Conservation (phyloP, 805 yeast genomes). For the Jamesozyma lodderae region DNA sequence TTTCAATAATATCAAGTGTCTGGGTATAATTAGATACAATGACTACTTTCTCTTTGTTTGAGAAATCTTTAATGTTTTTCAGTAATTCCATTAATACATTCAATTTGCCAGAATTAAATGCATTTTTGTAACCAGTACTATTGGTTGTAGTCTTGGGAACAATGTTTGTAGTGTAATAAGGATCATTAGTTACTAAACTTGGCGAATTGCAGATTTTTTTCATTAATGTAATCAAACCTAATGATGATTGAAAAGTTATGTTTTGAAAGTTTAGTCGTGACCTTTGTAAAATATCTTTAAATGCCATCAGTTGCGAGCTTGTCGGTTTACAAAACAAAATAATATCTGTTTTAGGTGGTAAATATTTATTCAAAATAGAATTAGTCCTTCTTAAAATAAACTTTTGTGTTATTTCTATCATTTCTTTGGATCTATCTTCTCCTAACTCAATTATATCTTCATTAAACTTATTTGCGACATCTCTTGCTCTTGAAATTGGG, state of each 20-base stretch:
- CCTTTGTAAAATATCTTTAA: constrained; percentile 37
- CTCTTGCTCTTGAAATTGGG: constrained; percentile 71
- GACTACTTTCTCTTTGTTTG: constrained; percentile 63
- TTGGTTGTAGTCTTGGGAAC: constrained; percentile 4
- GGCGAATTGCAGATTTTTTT: constrained; percentile 84
- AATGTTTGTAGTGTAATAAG: constrained; percentile 15
- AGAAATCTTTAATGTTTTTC: constrained; percentile 34
- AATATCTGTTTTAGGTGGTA: constrained; percentile 69
- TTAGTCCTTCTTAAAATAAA: constrained; percentile 71
- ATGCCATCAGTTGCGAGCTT: constrained; percentile 44
- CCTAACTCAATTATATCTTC: constrained; percentile 46
- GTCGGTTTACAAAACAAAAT: constrained; percentile 77
- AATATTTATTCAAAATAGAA: constrained; percentile 43
- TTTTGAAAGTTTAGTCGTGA: constrained; percentile 23
- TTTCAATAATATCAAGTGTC: constrained; percentile 70
- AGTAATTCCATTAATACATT: constrained; percentile 49
- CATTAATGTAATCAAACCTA: constrained; percentile 62
- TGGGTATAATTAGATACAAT: constrained; percentile 82
- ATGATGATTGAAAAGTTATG: constrained; percentile 35
- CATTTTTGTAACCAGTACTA: constrained; percentile 9
- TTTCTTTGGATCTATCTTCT: constrained; percentile 48
- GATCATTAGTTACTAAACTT: constrained; percentile 45
- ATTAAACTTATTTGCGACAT: constrained; percentile 46
- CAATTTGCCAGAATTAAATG: constrained; percentile 52
- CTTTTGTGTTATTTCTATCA: constrained; percentile 52